Evolutionary conservation across 2,329 filamentous ascomycete species (phyloP).

Genomic region (Emergomyces africanus): DNA sequence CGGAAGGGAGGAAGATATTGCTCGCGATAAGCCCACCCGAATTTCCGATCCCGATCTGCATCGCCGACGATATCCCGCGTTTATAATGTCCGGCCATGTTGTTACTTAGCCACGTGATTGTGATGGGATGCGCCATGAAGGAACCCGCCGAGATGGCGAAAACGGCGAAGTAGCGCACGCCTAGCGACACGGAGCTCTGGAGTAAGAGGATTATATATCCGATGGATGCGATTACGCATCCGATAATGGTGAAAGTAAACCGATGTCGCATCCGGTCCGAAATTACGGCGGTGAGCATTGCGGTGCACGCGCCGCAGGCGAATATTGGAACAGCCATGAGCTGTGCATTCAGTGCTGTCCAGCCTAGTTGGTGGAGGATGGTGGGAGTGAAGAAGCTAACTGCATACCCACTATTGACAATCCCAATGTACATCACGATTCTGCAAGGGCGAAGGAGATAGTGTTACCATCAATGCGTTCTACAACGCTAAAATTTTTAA

Average conservation of each 20-base stretch:
- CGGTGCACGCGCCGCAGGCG: conserved; percentile 50
- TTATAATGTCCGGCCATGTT: conserved; percentile 48
- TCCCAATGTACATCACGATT: conserved; percentile 51
- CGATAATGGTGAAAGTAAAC: conserved; percentile 42
- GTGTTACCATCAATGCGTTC: conserved; percentile 4
- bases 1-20: conserved; percentile 20
- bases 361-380: conserved; percentile 40
- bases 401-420: conserved; percentile 38
- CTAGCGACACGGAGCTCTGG: conserved; percentile 35
- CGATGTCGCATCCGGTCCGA: conserved; percentile 41
- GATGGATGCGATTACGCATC: conserved; percentile 37
- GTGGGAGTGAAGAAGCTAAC: conserved; percentile 32
- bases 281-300: conserved; percentile 37
- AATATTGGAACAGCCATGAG: conserved; percentile 42
- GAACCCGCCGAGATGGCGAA: conserved; percentile 43
- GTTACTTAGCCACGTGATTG: conserved; percentile 45
- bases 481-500: background rate
- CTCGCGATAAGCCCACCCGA: conserved; percentile 24
- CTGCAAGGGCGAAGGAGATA: conserved; percentile 15
- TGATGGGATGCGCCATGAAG: conserved; percentile 43
- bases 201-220: conserved; percentile 45
- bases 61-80: conserved; percentile 39
- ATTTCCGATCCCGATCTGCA: conserved; percentile 34
- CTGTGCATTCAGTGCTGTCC: conserved; percentile 39
- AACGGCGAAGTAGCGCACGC: conserved; percentile 42